phyloP scores from a whole-genome alignment of 352 stramenopile genomes.

The Globisporangium cylindrosporum region DNA sequence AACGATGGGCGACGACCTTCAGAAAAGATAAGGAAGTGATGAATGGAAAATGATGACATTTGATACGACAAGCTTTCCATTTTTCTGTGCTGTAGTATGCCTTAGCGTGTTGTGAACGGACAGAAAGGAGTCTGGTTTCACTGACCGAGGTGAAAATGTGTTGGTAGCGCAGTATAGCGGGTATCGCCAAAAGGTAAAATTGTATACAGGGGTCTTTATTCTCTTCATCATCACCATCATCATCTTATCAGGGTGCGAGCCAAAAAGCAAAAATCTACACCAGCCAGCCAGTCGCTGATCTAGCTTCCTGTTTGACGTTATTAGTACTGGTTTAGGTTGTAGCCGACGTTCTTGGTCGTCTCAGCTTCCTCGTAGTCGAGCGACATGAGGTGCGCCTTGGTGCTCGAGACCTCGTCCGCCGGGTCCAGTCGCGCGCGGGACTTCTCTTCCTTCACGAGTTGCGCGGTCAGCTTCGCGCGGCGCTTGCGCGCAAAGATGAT shows the following conservation, averaged over 20 bases:
- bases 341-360: slow-evolving; percentile 25
- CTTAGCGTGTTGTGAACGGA: not conserved
- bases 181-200: not conserved
- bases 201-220: slow-evolving; percentile 3
- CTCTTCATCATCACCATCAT: not conserved
- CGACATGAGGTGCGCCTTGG: slow-evolving; percentile 24
- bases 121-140: not conserved
- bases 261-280: not conserved
- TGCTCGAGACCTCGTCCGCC: slow-evolving; percentile 24
- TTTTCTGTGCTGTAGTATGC: not conserved
- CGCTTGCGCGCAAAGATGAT: slow-evolving; percentile 36
- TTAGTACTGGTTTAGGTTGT: slow-evolving; percentile 29
- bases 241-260: slow-evolving; percentile 1
- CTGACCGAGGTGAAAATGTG: not conserved
- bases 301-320: not conserved
- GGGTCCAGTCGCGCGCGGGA: slow-evolving; percentile 26
- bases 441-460: slow-evolving; percentile 39
- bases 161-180: too few species aligned
- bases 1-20: not conserved
- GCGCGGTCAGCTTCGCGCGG: slow-evolving; percentile 26
- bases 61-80: not conserved
- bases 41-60: not conserved
- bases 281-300: not conserved
- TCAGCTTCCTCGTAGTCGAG: slow-evolving; percentile 26
- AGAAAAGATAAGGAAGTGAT: not conserved